phyloP scores from a whole-genome alignment of 140 eudicot genomes.

The Flaveria floridana region DNA sequence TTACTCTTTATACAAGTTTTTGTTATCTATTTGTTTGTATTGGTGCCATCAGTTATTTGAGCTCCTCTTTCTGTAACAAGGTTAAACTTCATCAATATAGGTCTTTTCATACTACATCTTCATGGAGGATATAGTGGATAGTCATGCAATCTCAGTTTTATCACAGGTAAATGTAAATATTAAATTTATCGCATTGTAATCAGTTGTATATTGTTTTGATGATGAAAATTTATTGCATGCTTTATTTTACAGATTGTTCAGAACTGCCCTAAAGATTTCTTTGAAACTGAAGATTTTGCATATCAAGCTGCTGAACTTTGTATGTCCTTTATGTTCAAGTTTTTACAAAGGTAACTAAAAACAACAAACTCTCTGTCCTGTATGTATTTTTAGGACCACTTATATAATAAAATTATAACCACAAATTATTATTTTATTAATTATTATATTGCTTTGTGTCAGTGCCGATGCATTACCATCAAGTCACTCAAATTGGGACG shows the following conservation, averaged over 20 bases:
- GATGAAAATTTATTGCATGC: slow-evolving; percentile 19
- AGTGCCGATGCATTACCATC: slow-evolving; percentile 47
- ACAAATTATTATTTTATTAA: neutral
- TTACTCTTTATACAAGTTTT: neutral
- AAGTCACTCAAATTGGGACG: slow-evolving; percentile 52
- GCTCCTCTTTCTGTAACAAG: slow-evolving; percentile 19
- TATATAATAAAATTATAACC: neutral
- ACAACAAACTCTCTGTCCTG: neutral
- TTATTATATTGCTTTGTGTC: slow-evolving; percentile 30
- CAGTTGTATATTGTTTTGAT: slow-evolving; percentile 12
- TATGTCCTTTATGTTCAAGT: slow-evolving; percentile 65
- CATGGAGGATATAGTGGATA: slow-evolving; percentile 74
- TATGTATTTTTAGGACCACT: slow-evolving; percentile 16
- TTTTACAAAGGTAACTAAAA: slow-evolving; percentile 48
- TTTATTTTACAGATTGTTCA: slow-evolving; percentile 63
- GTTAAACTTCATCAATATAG: slow-evolving; percentile 49
- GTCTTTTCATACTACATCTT: slow-evolving; percentile 61
- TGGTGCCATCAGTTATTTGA: slow-evolving; percentile 7
- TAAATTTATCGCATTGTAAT: neutral
- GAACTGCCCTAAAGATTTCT: slow-evolving; percentile 78
- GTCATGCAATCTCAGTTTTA: slow-evolving; percentile 65
- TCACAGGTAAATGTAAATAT: slow-evolving; percentile 54
- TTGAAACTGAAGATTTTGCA: slow-evolving; percentile 54
- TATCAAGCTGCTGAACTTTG: slow-evolving; percentile 69
- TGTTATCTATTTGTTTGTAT: slow-evolving; percentile 18